A percentile compares a stretch with the other conserved stretches of the same genome.
phyloP scores from a whole-genome alignment of 1,284 basidiomycete species.

The Earliella scabrosa region DNA sequence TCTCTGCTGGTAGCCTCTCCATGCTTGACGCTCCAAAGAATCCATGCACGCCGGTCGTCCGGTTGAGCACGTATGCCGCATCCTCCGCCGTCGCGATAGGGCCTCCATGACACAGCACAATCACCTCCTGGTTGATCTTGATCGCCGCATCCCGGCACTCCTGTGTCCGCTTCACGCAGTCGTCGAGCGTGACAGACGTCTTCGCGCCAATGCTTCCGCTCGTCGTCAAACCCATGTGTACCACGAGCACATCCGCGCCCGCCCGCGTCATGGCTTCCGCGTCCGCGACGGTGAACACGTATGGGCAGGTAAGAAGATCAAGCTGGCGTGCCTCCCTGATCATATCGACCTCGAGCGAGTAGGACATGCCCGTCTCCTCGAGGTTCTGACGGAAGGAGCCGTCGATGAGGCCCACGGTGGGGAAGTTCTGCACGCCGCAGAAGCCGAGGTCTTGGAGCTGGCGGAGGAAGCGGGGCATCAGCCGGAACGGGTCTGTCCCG shows the following conservation, averaged over 20 bases:
- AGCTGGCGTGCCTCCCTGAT: constrained; percentile 26
- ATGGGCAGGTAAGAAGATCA: constrained; percentile 29
- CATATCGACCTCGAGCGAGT: constrained; percentile 30
- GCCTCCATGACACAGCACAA: constrained; percentile 29
- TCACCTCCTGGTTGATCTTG: constrained; percentile 23
- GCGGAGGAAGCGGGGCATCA: constrained; percentile 29
- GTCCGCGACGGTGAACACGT: constrained; percentile 25
- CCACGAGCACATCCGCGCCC: constrained; percentile 30
- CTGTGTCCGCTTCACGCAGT: constrained; percentile 26
- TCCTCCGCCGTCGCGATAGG: constrained; percentile 28
- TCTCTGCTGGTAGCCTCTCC: constrained; percentile 29
- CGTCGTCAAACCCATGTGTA: constrained; percentile 32
- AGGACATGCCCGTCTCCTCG: constrained; percentile 32
- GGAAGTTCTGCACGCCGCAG: constrained; percentile 33
- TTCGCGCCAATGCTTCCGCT: constrained; percentile 29
- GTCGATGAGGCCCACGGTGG: constrained; percentile 30
- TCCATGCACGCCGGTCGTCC: constrained; percentile 28
- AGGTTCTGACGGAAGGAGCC: constrained; percentile 29
- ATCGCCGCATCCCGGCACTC: constrained; percentile 28
- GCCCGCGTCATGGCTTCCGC: constrained; percentile 28
- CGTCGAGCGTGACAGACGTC: constrained; percentile 28
- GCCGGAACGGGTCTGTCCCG: constrained; percentile 30
- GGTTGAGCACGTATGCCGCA: constrained; percentile 24
- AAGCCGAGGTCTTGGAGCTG: constrained; percentile 27
- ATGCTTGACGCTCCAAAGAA: constrained; percentile 33